phyloP scores from a whole-genome alignment of 192 early-diverging fungal species.

The Coemansia sp. region DNA sequence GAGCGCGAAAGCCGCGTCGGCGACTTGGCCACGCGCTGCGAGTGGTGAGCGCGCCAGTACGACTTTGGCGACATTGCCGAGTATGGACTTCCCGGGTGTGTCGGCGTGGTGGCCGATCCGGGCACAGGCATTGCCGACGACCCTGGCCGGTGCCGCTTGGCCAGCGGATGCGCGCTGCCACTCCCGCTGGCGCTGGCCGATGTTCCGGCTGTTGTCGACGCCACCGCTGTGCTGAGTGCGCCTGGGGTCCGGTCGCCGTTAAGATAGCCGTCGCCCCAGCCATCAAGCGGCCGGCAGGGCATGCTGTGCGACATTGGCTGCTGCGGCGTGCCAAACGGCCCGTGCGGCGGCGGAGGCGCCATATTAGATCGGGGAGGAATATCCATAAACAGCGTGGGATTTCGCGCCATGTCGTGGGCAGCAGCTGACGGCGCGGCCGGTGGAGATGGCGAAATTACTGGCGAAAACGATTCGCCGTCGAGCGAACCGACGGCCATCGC shows the following conservation, averaged over 20 bases:
- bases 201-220: not conserved
- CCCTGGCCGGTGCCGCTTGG: not conserved
- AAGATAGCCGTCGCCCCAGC: constrained; percentile 17
- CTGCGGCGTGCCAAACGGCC: not conserved
- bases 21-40: constrained; percentile 19
- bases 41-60: constrained; percentile 9
- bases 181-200: not conserved
- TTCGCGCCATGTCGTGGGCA: constrained; percentile 10
- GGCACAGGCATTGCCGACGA: constrained; percentile 4
- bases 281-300: constrained; percentile 18
- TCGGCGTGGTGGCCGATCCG: not conserved
- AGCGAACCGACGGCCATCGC: constrained; percentile 20
- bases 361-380: constrained; percentile 12
- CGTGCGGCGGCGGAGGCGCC: not conserved
- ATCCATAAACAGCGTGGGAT: constrained; percentile 16
- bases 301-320: constrained; percentile 34
- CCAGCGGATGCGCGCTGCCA: not conserved
- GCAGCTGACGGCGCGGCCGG: constrained; percentile 3
- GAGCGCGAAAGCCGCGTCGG: constrained; percentile 24
- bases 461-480: constrained; percentile 30
- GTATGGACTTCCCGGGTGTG: constrained; percentile 6
- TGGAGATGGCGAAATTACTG: constrained; percentile 44
- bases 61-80: constrained; percentile 9
- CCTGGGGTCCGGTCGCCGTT: not conserved
- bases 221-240: not conserved